A percentile compares a stretch with the other conserved stretches of the same genome.
These are phyloP conservation scores for Aspergillus sparsus DNA, from an alignment of 495 filamentous ascomycete species.

Conservation along the genomic window DNA sequence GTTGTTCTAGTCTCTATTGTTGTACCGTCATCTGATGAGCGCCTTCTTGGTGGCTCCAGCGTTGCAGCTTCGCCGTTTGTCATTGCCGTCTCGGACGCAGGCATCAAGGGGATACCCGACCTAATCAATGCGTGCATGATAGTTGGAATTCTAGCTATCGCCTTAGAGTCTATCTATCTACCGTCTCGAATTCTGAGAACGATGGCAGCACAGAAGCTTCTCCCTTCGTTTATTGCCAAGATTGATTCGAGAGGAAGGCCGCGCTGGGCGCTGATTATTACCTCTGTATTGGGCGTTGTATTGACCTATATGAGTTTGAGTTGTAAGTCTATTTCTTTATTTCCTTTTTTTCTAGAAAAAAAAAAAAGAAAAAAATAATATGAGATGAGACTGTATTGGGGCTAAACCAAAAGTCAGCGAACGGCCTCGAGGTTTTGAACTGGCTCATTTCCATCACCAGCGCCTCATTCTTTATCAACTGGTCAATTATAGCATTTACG, in stretches of 20 bases:
- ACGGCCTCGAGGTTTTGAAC: conserved; percentile 17
- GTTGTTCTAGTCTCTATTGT: conserved; percentile 12
- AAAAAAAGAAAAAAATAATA: too few relatives aligned
- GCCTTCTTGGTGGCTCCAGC: conserved; percentile 17
- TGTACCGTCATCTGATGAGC: conserved; percentile 9
- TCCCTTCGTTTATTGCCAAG: conserved; percentile 13
- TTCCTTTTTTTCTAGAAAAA: too few relatives aligned
- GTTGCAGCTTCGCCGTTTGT: conserved; percentile 17
- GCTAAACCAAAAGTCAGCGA: not conserved
- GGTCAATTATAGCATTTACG: conserved; percentile 19
- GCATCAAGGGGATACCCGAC: conserved; percentile 14
- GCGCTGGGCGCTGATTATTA: conserved; percentile 15
- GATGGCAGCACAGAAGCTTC: conserved; percentile 13
- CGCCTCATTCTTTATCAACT: conserved; percentile 22
- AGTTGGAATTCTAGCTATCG: conserved; percentile 12
- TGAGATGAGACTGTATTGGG: not conserved
- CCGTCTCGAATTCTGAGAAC: conserved; percentile 16
- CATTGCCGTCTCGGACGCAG: conserved; percentile 13
- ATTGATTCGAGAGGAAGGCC: conserved; percentile 16
- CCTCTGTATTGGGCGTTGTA: not conserved
- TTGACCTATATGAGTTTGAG: conserved; percentile 20
- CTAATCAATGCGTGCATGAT: conserved; percentile 18
- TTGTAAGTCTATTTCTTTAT: not conserved
- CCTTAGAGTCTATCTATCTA: conserved; percentile 17
- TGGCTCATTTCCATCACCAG: conserved; percentile 20